Evolutionary conservation across 257 asterid genomes (phyloP), one percentile per base, ranked within the genome.

Genomic region (Gentiana dahurica): DNA sequence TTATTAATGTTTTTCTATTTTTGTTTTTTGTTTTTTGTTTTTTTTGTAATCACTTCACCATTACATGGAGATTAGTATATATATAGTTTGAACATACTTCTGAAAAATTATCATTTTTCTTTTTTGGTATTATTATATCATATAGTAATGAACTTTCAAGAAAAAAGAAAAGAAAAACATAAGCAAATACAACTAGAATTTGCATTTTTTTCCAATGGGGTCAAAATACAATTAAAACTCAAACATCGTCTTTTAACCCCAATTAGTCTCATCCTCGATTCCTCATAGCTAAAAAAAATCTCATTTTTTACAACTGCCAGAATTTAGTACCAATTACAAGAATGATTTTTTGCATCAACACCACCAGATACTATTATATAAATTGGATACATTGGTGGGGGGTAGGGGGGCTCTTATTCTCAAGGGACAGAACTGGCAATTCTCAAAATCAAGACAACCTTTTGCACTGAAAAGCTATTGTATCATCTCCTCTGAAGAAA

Each of bases 311-410:
- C 70, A 65, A 56, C 67, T 53, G 66, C 49, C 24, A 46, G 59
- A 68, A 59, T 67, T 54, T 66, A 54, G 55, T 65, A 64, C 69
- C 54, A 62, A 67, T 58, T 57, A 70, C 60, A 75, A 58, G 63
- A 75, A 68, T 75, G 65, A 51, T 53, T 33, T 39, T 24, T 41
- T 41, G 9, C 46, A 41, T 41, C 6, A 41, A 63, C 46, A 55
- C 37, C 57, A 47, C 61, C 54, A 61, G 55, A 66, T 65, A 53
- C 37, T 37, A 34, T 57, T 49, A 57, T 13, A 57, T 13, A 61
- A 37, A 49, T 57, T 48, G 67, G 69, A 60, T 36, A 67, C 59
- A 60, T 24, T 24, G 24, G 24, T 24, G 24, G 24, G 24, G 24
- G 24, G 24, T 24, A 24, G 24, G 24, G 57, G 59, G 58, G 50